Evolutionary conservation across 176 grass and related monocot genomes (phyloP).

Genomic region (Zoysia japonica): DNA sequence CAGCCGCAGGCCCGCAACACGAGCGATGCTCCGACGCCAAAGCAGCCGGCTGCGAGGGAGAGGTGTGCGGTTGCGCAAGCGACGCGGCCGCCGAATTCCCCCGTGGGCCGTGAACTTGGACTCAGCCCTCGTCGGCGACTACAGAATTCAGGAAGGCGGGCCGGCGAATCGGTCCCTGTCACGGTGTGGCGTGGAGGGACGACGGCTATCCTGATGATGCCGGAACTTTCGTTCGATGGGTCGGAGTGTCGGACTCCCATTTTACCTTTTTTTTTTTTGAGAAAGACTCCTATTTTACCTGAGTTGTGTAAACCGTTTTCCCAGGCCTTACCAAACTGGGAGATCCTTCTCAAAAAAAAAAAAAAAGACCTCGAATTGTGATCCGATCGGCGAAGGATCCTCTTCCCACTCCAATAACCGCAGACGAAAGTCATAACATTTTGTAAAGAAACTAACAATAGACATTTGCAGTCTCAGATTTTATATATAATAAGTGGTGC

Average conservation of each 20-base stretch:
- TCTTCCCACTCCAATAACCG: too few relatives aligned
- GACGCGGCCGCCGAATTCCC: background rate
- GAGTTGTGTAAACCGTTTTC: too few relatives aligned
- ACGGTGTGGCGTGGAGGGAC: background rate
- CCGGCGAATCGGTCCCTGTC: background rate
- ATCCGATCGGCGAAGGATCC: too few relatives aligned
- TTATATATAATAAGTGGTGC: background rate
- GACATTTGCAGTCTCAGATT: background rate
- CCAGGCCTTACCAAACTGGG: too few relatives aligned
- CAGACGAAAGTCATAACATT: too few relatives aligned
- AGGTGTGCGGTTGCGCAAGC: background rate
- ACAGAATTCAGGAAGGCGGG: conserved; percentile 3
- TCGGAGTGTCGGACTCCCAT: too few relatives aligned
- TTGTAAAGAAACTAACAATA: too few relatives aligned
- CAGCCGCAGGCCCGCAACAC: background rate
- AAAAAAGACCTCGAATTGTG: too few relatives aligned
- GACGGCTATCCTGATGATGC: background rate
- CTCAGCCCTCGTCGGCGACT: background rate
- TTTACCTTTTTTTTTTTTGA: too few relatives aligned
- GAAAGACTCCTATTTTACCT: too few relatives aligned
- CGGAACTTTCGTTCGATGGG: too few relatives aligned
- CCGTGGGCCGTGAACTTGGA: background rate
- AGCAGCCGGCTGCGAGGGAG: background rate
- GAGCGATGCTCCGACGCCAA: background rate
- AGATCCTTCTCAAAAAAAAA: too few relatives aligned